A percentile compares a stretch with the other conserved stretches of the same genome.
phyloP scores from a whole-genome alignment of 257 asterid genomes.

The Galeopsis tetrahit region DNA sequence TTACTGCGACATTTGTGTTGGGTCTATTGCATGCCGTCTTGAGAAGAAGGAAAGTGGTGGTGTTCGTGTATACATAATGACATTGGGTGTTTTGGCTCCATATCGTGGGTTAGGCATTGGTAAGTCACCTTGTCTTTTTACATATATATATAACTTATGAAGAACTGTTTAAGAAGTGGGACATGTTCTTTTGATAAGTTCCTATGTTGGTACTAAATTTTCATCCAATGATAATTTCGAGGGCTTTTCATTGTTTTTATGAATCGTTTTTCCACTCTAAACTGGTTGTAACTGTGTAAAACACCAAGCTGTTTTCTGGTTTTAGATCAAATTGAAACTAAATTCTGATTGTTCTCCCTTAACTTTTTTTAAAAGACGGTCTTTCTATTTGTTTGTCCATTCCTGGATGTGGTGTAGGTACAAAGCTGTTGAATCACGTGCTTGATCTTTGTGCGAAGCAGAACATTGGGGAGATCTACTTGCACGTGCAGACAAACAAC shows the following conservation, averaged over 20 bases:
- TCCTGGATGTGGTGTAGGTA: conserved; percentile 54
- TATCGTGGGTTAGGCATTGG: conserved; percentile 64
- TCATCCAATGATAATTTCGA: conserved; percentile 3
- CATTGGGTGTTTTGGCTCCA: conserved; percentile 69
- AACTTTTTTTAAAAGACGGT: no score
- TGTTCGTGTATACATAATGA: conserved; percentile 85
- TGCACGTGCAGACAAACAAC: conserved; percentile 94
- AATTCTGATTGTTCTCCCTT: background rate
- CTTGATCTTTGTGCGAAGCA: conserved; percentile 78
- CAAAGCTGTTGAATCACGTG: conserved; percentile 80
- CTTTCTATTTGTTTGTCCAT: background rate
- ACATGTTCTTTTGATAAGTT: background rate
- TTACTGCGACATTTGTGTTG: conserved; percentile 91
- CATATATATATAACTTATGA: background rate
- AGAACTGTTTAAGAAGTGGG: background rate
- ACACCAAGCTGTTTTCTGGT: background rate
- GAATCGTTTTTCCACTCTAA: conserved; percentile 11
- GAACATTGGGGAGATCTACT: conserved; percentile 81
- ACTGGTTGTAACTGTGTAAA: background rate
- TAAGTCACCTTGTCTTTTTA: conserved; percentile 31
- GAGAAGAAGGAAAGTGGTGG: conserved; percentile 92
- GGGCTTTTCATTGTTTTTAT: background rate
- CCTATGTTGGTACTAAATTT: background rate
- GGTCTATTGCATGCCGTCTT: conserved; percentile 92
- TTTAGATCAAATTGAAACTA: conserved; percentile 4